Percentiles rank a stretch among this genome's conserved stretches.
Evolutionary conservation across 2,329 filamentous ascomycete genomes (phyloP).

Genomic region (Didymella glomerata): DNA sequence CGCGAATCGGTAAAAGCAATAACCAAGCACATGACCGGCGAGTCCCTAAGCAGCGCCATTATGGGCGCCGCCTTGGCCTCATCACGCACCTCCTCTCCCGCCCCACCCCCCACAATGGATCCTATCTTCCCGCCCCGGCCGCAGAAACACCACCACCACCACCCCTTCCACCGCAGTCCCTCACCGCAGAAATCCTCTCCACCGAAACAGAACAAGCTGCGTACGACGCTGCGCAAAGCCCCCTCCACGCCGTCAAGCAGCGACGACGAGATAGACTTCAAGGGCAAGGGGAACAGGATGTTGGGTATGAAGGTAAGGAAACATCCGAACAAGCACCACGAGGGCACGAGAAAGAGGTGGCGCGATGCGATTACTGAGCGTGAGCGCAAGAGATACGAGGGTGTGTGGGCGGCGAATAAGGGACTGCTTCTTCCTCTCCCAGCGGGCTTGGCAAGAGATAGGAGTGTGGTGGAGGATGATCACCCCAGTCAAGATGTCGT

Average conservation of each 20-base stretch:
- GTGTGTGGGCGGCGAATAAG: slow-evolving; percentile 83
- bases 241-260: slow-evolving; percentile 54
- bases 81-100: slow-evolving; percentile 56
- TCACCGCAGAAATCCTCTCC: slow-evolving; percentile 50
- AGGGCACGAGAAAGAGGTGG: slow-evolving; percentile 79
- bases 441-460: neutral
- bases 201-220: slow-evolving; percentile 60
- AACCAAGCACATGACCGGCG: slow-evolving; percentile 63
- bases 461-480: neutral
- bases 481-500: slow-evolving; percentile 61
- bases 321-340: slow-evolving; percentile 76
- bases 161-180: slow-evolving; percentile 50
- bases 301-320: slow-evolving; percentile 54
- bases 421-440: slow-evolving; percentile 57
- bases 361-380: slow-evolving; percentile 74
- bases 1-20: slow-evolving; percentile 49
- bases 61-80: slow-evolving; percentile 77
- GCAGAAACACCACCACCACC: slow-evolving; percentile 47
- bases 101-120: slow-evolving; percentile 44
- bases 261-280: slow-evolving; percentile 64
- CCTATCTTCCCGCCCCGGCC: slow-evolving; percentile 53
- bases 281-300: slow-evolving; percentile 65
- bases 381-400: slow-evolving; percentile 83
- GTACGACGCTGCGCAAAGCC: slow-evolving; percentile 70
- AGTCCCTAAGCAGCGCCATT: slow-evolving; percentile 76